These are phyloP conservation scores for Logfia minima DNA, from an alignment of 129 eudicot genomes.

Conservation along the genomic window DNA sequence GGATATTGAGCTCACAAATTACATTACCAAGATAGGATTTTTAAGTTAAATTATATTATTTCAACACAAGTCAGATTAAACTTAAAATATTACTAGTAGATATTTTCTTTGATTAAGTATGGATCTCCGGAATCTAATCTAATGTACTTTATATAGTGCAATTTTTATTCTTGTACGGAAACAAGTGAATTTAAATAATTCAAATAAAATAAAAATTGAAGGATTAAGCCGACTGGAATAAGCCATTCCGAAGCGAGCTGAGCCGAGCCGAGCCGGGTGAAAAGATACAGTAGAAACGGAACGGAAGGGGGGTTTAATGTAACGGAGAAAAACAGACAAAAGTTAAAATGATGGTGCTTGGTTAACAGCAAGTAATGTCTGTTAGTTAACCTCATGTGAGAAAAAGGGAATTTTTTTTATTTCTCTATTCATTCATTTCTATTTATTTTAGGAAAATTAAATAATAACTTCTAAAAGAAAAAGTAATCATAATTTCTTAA, in stretches of 20 bases:
- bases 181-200: background rate
- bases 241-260: constrained; percentile 2
- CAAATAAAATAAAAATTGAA: background rate
- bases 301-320: background rate
- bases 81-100: background rate
- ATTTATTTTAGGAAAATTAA: too few relatives aligned
- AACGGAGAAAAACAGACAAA: constrained; percentile 29
- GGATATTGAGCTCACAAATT: too few relatives aligned
- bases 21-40: too few relatives aligned
- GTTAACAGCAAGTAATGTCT: constrained; percentile 32
- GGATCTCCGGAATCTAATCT: constrained; percentile 14
- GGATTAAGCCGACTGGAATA: background rate
- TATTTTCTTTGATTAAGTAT: constrained; percentile 1
- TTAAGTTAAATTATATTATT: too few relatives aligned
- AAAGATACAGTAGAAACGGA: background rate
- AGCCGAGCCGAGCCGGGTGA: constrained; percentile 5
- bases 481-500: too few relatives aligned
- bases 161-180: background rate
- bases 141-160: background rate
- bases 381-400: constrained; percentile 30
- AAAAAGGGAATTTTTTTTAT: constrained; percentile 22
- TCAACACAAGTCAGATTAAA: too few relatives aligned
- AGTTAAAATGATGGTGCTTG: constrained; percentile 13
- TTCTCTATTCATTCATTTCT: background rate
- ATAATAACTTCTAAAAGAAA: too few relatives aligned